Evolutionary conservation across 805 yeast genomes (phyloP), one percentile per base, ranked within the genome.

Genomic region (Candida broadrunensis): DNA sequence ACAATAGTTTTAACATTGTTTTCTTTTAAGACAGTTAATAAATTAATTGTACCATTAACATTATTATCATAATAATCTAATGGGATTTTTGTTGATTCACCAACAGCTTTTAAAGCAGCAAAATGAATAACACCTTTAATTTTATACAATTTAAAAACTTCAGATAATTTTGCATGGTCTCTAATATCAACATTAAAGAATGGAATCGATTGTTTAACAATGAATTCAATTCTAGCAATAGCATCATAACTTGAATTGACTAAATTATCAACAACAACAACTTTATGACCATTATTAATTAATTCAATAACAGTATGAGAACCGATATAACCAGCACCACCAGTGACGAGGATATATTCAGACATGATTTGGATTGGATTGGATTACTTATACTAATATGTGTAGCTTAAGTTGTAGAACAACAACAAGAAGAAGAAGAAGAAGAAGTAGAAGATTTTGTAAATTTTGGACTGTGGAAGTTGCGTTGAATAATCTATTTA

Each of bases 321-420:
- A 19, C 93, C 95, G 54, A 87, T 85, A 63, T 86, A 86, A 16
- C 95, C 93, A 20, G 91, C 87, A 36, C 95, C 95, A 34, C 95
- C 95, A 17, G 93, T 85, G 21, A 86, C 90, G 39, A 85, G 67
- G 34, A 83, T 78, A 36, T 44, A 41, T 33, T 41, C 40, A 13
- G 47, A 40, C 41, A 40, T 38, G 23, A 33, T 40, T 36, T 11
- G n/a, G n/a, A n/a, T n/a, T n/a, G n/a, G n/a, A n/a, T n/a, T 8
- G 12, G 16, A 16, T 29, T 33, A 25, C 15, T 5, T 18, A n/a
- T 18, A 30, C n/a, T 14, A 8, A 12, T 11, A 18, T 27, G 25
- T 16, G 15, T 14, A 11, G 6, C 7, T n/a, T 25, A 25, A 35
- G 32, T n/a, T 25, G n/a, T 17, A 26, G n/a, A 35, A 23, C 35